Evolutionary conservation across 768 basidiomycete species (phyloP).

Genomic region (Panaeolus papilionaceus): DNA sequence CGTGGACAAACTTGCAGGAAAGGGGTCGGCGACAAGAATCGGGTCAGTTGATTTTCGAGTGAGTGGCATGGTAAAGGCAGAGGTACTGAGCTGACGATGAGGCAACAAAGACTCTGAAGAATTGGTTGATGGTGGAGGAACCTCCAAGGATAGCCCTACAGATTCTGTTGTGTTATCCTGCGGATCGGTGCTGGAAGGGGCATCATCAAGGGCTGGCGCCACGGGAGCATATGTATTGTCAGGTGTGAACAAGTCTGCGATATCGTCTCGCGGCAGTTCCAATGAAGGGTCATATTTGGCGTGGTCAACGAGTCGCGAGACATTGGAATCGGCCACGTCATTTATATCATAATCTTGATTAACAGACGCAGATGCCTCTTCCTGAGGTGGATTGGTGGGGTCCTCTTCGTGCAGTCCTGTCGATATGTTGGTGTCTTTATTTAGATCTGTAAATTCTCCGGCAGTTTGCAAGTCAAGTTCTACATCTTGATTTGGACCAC

Average conservation of each 20-base stretch:
- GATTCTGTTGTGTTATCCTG: background rate
- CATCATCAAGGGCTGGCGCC: background rate
- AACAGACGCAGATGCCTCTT: background rate
- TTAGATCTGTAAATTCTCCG: background rate
- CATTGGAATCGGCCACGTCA: no score
- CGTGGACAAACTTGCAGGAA: constrained; percentile 55
- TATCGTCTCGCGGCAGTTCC: background rate
- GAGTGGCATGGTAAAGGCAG: constrained; percentile 21
- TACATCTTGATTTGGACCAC: background rate
- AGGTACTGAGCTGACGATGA: constrained; percentile 14
- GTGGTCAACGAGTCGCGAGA: no score
- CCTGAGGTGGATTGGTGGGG: background rate
- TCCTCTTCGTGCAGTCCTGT: background rate
- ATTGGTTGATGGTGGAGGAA: background rate
- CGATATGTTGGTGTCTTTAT: background rate
- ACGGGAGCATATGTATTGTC: constrained; percentile 19
- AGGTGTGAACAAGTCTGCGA: constrained; percentile 47
- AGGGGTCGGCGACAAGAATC: constrained; percentile 47
- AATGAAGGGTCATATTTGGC: background rate
- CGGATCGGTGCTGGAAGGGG: background rate
- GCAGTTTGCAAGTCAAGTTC: background rate
- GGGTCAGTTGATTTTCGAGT: constrained; percentile 35
- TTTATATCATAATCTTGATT: background rate
- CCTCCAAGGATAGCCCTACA: background rate
- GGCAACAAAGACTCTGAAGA: background rate